Percentiles rank a stretch among this genome's conserved stretches.
Evolutionary conservation across 768 basidiomycete species (phyloP).

Genomic region (Psilocybe cubensis): DNA sequence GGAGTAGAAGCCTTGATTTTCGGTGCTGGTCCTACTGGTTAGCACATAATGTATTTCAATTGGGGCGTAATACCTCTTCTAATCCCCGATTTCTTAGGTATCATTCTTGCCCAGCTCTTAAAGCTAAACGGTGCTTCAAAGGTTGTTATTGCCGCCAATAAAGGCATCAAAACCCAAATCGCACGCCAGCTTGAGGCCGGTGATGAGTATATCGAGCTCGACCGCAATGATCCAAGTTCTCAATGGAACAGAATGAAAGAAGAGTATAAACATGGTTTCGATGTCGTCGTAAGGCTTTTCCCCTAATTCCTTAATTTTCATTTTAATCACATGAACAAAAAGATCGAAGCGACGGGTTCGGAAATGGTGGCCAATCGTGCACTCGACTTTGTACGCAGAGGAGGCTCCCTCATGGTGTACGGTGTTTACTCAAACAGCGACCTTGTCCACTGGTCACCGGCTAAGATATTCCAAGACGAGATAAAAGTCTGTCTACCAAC

Average conservation of each 20-base stretch:
- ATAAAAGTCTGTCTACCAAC: slow-evolving; percentile 37
- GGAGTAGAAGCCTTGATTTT: slow-evolving; percentile 84
- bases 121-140: slow-evolving; percentile 84
- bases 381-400: slow-evolving; percentile 88
- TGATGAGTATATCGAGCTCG: slow-evolving; percentile 86
- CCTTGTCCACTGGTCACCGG: slow-evolving; percentile 83
- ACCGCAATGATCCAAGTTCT: slow-evolving; percentile 67
- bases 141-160: slow-evolving; percentile 85
- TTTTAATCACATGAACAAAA: slow-evolving; percentile 4
- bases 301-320: background rate
- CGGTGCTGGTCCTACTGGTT: slow-evolving; percentile 81
- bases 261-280: slow-evolving; percentile 85
- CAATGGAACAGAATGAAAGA: slow-evolving; percentile 82
- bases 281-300: slow-evolving; percentile 58
- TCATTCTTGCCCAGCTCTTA: slow-evolving; percentile 85
- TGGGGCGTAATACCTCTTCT: background rate
- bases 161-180: slow-evolving; percentile 87
- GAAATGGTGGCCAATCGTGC: slow-evolving; percentile 84
- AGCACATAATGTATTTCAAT: slow-evolving; percentile 34
- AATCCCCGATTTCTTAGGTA: slow-evolving; percentile 33
- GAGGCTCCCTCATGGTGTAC: slow-evolving; percentile 86
- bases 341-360: slow-evolving; percentile 63
- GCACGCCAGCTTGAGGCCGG: slow-evolving; percentile 78
- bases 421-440: slow-evolving; percentile 90
- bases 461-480: slow-evolving; percentile 78